Evolutionary conservation across 2,329 filamentous ascomycete species (phyloP).

Genomic region (Pezicula rhizophila): DNA sequence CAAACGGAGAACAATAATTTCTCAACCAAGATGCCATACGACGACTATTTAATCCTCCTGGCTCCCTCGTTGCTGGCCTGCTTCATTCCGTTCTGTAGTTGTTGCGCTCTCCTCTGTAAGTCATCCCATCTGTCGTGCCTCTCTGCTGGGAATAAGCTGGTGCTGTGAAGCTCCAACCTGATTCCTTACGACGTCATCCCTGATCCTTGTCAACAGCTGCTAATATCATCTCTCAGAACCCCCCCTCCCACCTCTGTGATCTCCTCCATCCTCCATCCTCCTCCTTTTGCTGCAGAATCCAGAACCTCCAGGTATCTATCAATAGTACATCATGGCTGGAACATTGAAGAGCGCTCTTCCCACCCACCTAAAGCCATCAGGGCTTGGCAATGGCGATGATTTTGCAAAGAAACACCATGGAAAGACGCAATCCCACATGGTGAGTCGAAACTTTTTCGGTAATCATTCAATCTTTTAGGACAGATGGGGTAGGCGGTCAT

Average conservation of each 20-base stretch:
- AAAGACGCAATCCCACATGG: conserved; percentile 82
- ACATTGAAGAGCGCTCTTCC: conserved; percentile 71
- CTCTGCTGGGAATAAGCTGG: background rate
- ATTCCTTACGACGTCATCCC: too few relatives aligned
- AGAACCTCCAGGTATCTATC: background rate
- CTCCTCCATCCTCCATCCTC: background rate
- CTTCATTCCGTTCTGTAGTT: too few relatives aligned
- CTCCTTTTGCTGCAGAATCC: background rate
- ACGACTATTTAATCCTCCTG: background rate
- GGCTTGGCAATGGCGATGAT: conserved; percentile 32
- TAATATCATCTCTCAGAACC: background rate
- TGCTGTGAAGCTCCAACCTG: background rate
- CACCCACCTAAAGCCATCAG: conserved; percentile 68
- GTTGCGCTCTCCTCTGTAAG: background rate
- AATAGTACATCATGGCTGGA: conserved; percentile 52
- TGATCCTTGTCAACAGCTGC: background rate
- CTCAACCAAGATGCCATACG: background rate
- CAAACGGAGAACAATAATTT: background rate
- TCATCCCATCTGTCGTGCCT: background rate
- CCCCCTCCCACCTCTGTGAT: background rate
- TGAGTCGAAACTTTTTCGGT: conserved; percentile 40
- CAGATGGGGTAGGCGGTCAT: background rate
- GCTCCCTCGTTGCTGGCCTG: background rate
- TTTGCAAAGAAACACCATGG: conserved; percentile 67
- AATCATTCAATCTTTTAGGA: background rate